phyloP scores from a whole-genome alignment of 2,329 filamentous ascomycete genomes.

The Fusarium mundagurra region DNA sequence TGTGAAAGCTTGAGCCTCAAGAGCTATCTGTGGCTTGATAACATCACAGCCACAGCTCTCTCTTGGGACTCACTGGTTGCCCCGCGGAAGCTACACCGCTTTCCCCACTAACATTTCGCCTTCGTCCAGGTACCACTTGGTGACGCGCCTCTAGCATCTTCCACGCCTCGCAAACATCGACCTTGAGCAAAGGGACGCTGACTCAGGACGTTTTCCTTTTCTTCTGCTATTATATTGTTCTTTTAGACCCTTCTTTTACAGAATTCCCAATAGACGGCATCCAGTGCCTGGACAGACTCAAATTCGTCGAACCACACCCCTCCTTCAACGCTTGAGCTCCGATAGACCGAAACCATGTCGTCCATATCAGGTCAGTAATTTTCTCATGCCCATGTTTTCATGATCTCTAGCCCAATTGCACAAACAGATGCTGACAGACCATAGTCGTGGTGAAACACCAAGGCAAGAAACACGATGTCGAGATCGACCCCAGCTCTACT shows the following conservation, averaged over 20 bases:
- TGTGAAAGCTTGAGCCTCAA: conserved; percentile 31
- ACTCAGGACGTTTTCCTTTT: neutral
- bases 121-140: conserved; percentile 47
- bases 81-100: conserved; percentile 39
- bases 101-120: conserved; percentile 39
- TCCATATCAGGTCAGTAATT: conserved; percentile 62
- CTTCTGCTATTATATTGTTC: neutral
- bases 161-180: conserved; percentile 9
- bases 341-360: conserved; percentile 56
- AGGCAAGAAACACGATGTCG: conserved; percentile 94
- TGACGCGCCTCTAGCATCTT: conserved; percentile 45
- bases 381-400: conserved; percentile 9
- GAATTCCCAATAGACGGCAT: neutral
- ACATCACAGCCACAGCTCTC: conserved; percentile 16
- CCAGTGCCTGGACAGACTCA: neutral
- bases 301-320: neutral
- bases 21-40: conserved; percentile 14
- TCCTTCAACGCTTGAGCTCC: conserved; percentile 17
- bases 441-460: conserved; percentile 92
- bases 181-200: neutral
- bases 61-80: neutral
- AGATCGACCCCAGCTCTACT: conserved; percentile 83
- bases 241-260: neutral
- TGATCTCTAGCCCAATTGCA: neutral
- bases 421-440: conserved; percentile 25